These are phyloP conservation scores for Tetrahymena borealis DNA, from an alignment of 73 alveolate species.

Conservation along the genomic window DNA sequence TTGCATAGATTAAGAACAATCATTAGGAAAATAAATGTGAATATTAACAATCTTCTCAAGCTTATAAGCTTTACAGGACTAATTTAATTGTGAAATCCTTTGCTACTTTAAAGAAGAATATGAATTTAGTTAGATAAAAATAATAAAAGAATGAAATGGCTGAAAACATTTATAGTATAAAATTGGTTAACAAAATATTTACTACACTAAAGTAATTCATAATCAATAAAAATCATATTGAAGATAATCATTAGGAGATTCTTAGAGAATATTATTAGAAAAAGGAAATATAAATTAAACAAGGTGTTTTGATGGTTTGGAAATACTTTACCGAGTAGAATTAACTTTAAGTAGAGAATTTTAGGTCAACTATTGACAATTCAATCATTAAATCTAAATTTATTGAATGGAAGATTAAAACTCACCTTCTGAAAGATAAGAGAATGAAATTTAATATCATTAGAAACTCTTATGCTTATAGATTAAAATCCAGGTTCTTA, in stretches of 20 bases:
- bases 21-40: background rate
- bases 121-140: background rate
- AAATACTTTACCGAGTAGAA: background rate
- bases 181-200: background rate
- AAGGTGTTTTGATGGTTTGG: background rate
- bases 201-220: background rate
- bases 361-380: background rate
- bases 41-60: background rate
- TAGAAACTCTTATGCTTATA: background rate
- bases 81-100: background rate
- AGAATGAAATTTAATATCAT: background rate
- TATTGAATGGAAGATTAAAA: background rate
- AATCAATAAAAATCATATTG: background rate
- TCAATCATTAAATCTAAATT: background rate
- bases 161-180: background rate
- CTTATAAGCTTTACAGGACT: background rate
- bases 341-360: background rate
- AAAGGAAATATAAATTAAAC: background rate
- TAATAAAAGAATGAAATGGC: background rate
- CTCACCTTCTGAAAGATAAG: background rate
- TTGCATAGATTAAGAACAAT: background rate
- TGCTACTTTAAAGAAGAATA: background rate
- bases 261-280: background rate
- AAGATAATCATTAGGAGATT: background rate
- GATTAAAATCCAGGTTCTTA: background rate